Evolutionary conservation across 2,329 filamentous ascomycete genomes (phyloP), one percentile per base, ranked within the genome.

Genomic region (Ophiostoma sp.): DNA sequence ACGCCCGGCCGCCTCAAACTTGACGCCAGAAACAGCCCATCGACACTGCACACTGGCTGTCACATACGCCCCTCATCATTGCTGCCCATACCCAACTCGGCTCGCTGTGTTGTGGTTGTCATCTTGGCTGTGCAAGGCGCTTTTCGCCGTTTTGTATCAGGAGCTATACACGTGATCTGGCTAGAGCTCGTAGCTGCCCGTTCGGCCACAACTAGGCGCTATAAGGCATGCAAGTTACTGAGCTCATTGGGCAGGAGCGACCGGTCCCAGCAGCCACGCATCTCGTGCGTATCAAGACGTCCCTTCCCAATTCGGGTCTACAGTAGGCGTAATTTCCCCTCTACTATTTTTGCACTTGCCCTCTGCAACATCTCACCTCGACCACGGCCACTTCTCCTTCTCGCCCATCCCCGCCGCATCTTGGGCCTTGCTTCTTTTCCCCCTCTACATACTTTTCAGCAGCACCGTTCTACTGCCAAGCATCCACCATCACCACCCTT

Each of bases 221-320:
- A 55, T 4, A 27, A 27, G n/a, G 27, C n/a, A 12, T 47, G 11
- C 45, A 12, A 27, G 27, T 27, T 47, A 16, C 2, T 6, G 47
- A n/a, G 47, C 14, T 52, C 14, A 55, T 55, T 55, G n/a, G 49
- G 49, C 49, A 52, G 49, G 49, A 52, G 49, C 49, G 49, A 52
- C 49, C 49, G 27, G 47, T 18, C 18, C 16, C 49, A 27, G 49
- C n/a, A 18, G n/a, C 42, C 42, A 44, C 42, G 42, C 8, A 12
- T 44, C 11, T 8, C 5, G 47, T 27, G 27, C 27, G 27, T 27
- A 27, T 27, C 27, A 27, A 27, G 27, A 27, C 27, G 27, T 52
- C 18, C n/a, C n/a, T 55, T 55, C 49, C 49, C 49, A 55, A 27
- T 55, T 55, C 49, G 49, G 49, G n/a, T 55, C 7, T 27, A 7